Evolutionary conservation across 2,329 filamentous ascomycete genomes (phyloP).

Genomic region (Talaromyces sp.): DNA sequence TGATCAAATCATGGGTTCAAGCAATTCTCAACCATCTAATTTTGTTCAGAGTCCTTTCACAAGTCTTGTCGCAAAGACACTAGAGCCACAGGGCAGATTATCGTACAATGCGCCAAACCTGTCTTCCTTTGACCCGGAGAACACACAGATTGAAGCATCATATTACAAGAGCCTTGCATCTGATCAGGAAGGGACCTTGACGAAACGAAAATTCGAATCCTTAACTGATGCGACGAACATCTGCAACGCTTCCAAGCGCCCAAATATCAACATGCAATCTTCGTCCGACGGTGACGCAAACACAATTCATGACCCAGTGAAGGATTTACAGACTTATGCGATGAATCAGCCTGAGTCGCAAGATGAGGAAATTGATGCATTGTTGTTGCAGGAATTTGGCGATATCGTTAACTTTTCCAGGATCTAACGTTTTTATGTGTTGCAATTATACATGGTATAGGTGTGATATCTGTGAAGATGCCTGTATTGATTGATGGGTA

Average conservation of each 20-base stretch:
- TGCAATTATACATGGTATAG: not conserved
- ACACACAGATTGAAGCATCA: not conserved
- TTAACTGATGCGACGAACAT: not conserved
- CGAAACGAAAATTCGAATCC: not conserved
- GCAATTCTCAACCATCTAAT: not conserved
- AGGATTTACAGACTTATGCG: not conserved
- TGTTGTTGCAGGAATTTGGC: constrained; percentile 16
- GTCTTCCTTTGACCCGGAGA: not conserved
- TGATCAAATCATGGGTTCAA: not conserved
- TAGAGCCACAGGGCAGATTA: not conserved
- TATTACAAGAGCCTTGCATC: not conserved
- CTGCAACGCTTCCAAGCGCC: not conserved
- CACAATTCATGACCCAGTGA: not conserved
- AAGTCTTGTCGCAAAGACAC: not conserved
- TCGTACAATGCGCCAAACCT: not conserved
- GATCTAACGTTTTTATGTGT: not conserved
- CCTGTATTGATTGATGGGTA: not conserved
- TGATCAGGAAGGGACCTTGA: not conserved
- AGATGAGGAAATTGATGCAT: constrained; percentile 9
- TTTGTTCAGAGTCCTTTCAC: not conserved
- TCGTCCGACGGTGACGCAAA: not conserved
- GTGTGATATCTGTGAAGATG: not conserved
- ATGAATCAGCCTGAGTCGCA: not conserved
- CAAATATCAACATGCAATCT: not conserved
- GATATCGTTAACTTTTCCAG: constrained; percentile 19